Evolutionary conservation across 2,329 filamentous ascomycete genomes (phyloP).

Genomic region (Clonostachys solani): DNA sequence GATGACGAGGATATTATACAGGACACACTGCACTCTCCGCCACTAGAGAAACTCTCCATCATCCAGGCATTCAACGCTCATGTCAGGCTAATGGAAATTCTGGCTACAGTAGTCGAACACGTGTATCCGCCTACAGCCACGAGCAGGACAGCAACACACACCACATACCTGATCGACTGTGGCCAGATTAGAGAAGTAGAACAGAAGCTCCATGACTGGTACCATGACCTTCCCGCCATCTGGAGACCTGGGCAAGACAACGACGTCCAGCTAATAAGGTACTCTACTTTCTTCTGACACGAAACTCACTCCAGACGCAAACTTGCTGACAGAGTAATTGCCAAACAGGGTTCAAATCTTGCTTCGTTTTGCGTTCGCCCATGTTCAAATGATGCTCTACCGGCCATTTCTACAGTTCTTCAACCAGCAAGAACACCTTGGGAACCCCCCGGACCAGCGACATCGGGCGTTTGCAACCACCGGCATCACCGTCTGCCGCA

Average conservation of each 20-base stretch:
- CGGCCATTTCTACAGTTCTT: slow-evolving; percentile 84
- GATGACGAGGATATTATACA: slow-evolving; percentile 65
- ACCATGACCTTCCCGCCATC: slow-evolving; percentile 63
- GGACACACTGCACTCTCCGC: slow-evolving; percentile 49
- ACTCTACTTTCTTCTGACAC: not conserved
- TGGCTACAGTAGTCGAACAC: slow-evolving; percentile 59
- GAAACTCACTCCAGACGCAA: not conserved
- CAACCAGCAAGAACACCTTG: slow-evolving; percentile 55
- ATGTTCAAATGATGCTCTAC: slow-evolving; percentile 80
- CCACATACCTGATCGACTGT: slow-evolving; percentile 60
- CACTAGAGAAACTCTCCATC: slow-evolving; percentile 51
- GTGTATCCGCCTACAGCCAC: slow-evolving; percentile 61
- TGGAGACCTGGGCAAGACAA: slow-evolving; percentile 78
- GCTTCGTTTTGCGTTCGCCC: slow-evolving; percentile 71
- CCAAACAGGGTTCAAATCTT: slow-evolving; percentile 61
- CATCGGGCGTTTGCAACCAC: slow-evolving; percentile 70
- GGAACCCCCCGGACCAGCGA: slow-evolving; percentile 62
- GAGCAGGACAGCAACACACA: slow-evolving; percentile 37
- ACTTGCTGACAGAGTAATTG: not conserved
- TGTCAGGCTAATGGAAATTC: slow-evolving; percentile 57
- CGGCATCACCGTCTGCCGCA: slow-evolving; percentile 58
- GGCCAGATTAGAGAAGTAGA: slow-evolving; percentile 62
- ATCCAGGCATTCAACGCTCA: slow-evolving; percentile 65
- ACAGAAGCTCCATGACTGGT: slow-evolving; percentile 58
- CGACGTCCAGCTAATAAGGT: slow-evolving; percentile 61